These are phyloP conservation scores for Hortiboletus campestris DNA, from an alignment of 768 basidiomycete species.

Conservation along the genomic window DNA sequence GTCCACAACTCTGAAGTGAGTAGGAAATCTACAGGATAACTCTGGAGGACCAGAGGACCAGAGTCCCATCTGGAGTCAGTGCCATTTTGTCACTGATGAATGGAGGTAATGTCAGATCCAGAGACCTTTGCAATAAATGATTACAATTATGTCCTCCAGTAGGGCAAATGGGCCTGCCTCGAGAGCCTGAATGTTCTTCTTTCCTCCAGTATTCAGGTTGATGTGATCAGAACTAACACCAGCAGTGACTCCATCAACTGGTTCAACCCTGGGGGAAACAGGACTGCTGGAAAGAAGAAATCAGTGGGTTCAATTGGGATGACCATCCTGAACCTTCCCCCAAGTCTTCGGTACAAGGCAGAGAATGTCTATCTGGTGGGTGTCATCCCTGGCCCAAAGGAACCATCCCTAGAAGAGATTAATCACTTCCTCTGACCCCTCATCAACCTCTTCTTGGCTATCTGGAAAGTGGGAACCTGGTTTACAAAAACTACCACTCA, in stretches of 20 bases:
- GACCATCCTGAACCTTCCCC: constrained; percentile 24
- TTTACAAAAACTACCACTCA: constrained; percentile 22
- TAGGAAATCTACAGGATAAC: too few relatives aligned
- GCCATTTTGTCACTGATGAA: too few relatives aligned
- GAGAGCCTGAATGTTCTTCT: constrained; percentile 73
- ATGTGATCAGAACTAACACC: constrained; percentile 89
- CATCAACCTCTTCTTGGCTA: constrained; percentile 31
- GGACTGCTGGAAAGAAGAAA: constrained; percentile 15
- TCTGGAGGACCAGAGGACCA: background rate
- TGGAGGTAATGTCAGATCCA: constrained; percentile 88
- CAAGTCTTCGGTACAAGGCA: constrained; percentile 1
- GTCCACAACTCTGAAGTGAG: too few relatives aligned
- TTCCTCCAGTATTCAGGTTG: constrained; percentile 83
- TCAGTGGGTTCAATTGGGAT: constrained; percentile 15
- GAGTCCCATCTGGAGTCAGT: constrained; percentile 14
- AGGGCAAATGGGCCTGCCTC: background rate
- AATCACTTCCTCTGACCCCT: constrained; percentile 36
- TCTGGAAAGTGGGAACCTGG: constrained; percentile 32
- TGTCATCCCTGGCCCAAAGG: constrained; percentile 36
- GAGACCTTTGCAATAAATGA: constrained; percentile 44
- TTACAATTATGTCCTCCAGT: background rate
- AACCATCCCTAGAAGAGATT: constrained; percentile 25
- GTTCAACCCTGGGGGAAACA: constrained; percentile 27
- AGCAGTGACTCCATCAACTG: constrained; percentile 59
- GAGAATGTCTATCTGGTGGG: constrained; percentile 40